Conservation (phyloP, 2,329 filamentous ascomycete species). For the Neofusicoccum ribis region DNA sequence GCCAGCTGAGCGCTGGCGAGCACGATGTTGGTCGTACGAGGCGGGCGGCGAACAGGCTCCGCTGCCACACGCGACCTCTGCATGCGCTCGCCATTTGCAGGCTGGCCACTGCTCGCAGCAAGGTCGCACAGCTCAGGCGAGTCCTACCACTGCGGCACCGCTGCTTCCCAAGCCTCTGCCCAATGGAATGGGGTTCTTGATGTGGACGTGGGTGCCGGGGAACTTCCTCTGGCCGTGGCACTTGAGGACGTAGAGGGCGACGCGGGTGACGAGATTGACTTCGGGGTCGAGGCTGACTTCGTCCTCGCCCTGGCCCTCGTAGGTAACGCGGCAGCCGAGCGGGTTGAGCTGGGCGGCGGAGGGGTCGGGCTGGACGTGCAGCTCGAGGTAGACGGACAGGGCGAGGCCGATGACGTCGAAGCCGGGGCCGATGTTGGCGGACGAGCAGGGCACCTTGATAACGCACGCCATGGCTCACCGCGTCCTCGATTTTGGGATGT, state of each 20-base stretch:
- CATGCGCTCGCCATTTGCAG: neutral
- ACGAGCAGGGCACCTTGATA: constrained; percentile 87
- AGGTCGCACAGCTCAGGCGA: constrained; percentile 8
- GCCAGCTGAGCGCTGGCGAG: neutral
- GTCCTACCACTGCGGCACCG: constrained; percentile 75
- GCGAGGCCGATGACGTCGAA: constrained; percentile 98
- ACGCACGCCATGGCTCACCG: constrained; percentile 32
- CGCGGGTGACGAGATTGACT: constrained; percentile 88
- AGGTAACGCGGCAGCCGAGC: constrained; percentile 86
- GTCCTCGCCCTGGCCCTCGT: constrained; percentile 78
- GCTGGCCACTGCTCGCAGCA: neutral
- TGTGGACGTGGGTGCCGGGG: constrained; percentile 87
- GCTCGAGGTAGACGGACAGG: constrained; percentile 88
- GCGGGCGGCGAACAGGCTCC: neutral
- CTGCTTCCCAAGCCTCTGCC: constrained; percentile 93
- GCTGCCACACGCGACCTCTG: neutral
- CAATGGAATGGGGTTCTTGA: constrained; percentile 92
- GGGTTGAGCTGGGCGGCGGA: constrained; percentile 57
- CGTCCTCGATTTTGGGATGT: neutral
- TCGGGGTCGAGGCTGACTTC: constrained; percentile 83
- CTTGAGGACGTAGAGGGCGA: constrained; percentile 89
- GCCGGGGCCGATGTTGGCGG: constrained; percentile 92
- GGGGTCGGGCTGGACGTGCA: constrained; percentile 71
- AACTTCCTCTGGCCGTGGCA: constrained; percentile 87
- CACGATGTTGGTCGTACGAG: constrained; percentile 1